Base-by-base conservation (phyloP, 1,284 basidiomycete genomes). In the Tilletia indica region DNA sequence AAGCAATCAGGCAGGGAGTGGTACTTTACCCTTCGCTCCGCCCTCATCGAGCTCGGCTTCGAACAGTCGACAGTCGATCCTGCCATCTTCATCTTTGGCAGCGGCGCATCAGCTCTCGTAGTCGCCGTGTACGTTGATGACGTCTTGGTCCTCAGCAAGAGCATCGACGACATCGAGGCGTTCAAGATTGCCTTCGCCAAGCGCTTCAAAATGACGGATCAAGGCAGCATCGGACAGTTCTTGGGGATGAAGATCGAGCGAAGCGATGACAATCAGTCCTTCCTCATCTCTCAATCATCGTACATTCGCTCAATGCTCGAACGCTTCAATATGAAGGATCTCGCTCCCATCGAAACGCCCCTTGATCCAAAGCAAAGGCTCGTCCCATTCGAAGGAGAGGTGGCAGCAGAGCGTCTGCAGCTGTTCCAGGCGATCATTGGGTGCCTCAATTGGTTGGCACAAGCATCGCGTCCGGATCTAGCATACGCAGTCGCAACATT, bases 1-100 rank as follows among this genome's bases (percentile, higher is more conserved):
- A 64, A 58, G n/a, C 71, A 72, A 68, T 63, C 68, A 58, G 71
- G 64, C 49, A 71, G 47, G 58, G 58, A 47, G 38, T 72, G 56
- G 68, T 70, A 70, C 38, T 58, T 68, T 39, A 70, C 68, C 48
- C 56, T 72, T 51, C 49, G 56, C 14, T 51, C 31, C 16, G 67
- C 51, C 39, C 66, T 72, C 31, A 48, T 69, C 38, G 61, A 58
- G 36, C 48, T 70, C 48, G 68, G 71, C 25, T 72, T 70, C 64
- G 54, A 66, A 31, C 66, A 58, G 67, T 58, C 42, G 58, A 56
- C 58, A 51, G 61, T 48, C 47, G 69, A 72, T 16, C 71, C 71
- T 54, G 71, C 66, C 48, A 38, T 72, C 38, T 67, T 45, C 31
- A n/a, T 47, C 45, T 34, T n/a, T 38, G 64, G 64, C 16, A 16